These are phyloP conservation scores for Kwoniella europaea DNA, from an alignment of 768 basidiomycete genomes.

Conservation along the genomic window DNA sequence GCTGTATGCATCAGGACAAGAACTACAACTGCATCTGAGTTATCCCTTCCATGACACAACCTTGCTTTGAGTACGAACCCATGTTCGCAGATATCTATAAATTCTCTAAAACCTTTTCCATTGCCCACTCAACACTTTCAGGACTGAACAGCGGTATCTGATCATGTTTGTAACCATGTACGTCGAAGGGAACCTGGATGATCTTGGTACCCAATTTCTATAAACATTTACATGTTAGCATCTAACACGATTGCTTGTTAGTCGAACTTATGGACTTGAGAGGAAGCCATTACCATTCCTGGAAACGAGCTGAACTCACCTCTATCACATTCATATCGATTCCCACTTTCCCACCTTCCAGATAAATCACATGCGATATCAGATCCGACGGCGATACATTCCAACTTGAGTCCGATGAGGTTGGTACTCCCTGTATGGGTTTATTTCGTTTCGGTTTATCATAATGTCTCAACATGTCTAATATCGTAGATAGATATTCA, in stretches of 20 bases:
- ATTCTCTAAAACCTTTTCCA: constrained; percentile 32
- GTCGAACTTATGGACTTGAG: too few relatives aligned
- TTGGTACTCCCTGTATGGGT: constrained; percentile 50
- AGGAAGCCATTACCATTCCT: too few relatives aligned
- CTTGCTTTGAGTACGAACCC: too few relatives aligned
- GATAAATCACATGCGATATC: constrained; percentile 82
- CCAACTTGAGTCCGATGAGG: constrained; percentile 59
- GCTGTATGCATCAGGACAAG: too few relatives aligned
- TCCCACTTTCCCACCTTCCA: constrained; percentile 67
- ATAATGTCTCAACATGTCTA: constrained; percentile 67
- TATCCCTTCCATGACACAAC: too few relatives aligned
- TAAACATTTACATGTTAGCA: not conserved
- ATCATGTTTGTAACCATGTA: constrained; percentile 21
- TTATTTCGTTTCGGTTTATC: constrained; percentile 63
- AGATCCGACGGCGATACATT: constrained; percentile 63
- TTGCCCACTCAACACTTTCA: constrained; percentile 47
- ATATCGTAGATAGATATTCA: constrained; percentile 83
- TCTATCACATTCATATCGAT: constrained; percentile 70
- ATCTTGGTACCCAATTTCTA: constrained; percentile 46
- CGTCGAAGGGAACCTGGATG: constrained; percentile 32
- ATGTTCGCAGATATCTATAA: not conserved
- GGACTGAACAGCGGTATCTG: constrained; percentile 45
- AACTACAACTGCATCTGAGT: not conserved
- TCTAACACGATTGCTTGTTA: not conserved
- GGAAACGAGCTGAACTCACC: constrained; percentile 60